Evolutionary conservation across 179 eudicot genomes (phyloP), one percentile per base, ranked within the genome.

Genomic region (Spergularia azorica): DNA sequence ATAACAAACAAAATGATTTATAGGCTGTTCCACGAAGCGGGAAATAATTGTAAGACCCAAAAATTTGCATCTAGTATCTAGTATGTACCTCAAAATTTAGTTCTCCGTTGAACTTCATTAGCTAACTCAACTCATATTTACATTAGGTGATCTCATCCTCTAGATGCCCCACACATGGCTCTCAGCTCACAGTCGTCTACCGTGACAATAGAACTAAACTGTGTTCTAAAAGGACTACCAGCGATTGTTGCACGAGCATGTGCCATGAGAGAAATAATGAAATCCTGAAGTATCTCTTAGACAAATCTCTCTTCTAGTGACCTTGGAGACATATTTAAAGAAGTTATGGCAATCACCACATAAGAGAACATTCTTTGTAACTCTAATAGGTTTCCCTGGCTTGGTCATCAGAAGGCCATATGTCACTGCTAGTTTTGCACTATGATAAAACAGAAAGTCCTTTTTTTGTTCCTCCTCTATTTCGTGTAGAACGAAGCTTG

Each of bases 301-400:
- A 74, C 83, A 76, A 76, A 95, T 87, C 81, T 90, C 89, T 82
- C 90, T 88, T 86, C 75, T 87, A 64, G 92, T 87, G 71, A 93
- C 86, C 63, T 86, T 68, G 1, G 99, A 91, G 55, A 87, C 93
- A 64, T 88, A 81, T 83, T 91, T 94, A 63, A 95, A 82, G 73
- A 93, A 95, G 71, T 88, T 81, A 83, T 95, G 97, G 84, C 97
- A 95, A 76, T 95, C 98, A 14, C 98, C 95, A 79, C 98, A 95
- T 11, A 95, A 82, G 76, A 76, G 77, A 38, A 93, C 81, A 65
- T 88, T 95, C 85, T 95, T 95, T 67, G 86, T 79, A 39, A 95
- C 97, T 55, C 88, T 82, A 65, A 95, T 62, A 10, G 88, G 86
- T 76, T 80, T 87, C 48, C 89, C 88, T 21, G 81, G 87, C 81